Evolutionary conservation across 1,284 basidiomycete genomes (phyloP).

Genomic region (Tremellales sp.): DNA sequence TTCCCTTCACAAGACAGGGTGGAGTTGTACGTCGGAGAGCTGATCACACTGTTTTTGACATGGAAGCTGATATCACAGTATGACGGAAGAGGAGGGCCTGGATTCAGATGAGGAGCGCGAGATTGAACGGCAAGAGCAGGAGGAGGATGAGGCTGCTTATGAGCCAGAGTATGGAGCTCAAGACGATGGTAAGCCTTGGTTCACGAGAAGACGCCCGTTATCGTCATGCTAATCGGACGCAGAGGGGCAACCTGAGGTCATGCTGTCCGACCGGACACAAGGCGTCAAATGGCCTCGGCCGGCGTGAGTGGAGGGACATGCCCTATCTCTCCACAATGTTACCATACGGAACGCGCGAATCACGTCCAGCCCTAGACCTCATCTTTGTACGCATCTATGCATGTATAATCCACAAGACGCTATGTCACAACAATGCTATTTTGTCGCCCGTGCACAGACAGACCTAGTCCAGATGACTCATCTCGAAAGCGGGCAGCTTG

Average conservation of each 20-base stretch:
- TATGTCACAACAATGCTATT: too few relatives aligned
- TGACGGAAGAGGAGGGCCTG: constrained; percentile 53
- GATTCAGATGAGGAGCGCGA: constrained; percentile 61
- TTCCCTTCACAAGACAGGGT: constrained; percentile 43
- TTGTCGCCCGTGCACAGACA: background rate
- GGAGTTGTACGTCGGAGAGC: constrained; percentile 37
- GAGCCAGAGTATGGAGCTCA: constrained; percentile 31
- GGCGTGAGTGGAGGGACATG: too few relatives aligned
- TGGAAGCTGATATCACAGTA: constrained; percentile 5
- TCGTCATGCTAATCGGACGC: background rate
- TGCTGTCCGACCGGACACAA: constrained; percentile 7
- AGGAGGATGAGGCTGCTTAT: constrained; percentile 50
- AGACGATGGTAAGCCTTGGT: constrained; percentile 14
- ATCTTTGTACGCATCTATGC: background rate
- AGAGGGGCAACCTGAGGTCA: constrained; percentile 11
- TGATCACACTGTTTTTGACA: background rate
- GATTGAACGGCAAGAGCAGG: constrained; percentile 44
- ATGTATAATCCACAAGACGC: background rate
- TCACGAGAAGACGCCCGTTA: too few relatives aligned
- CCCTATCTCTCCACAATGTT: too few relatives aligned
- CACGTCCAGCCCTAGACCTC: too few relatives aligned
- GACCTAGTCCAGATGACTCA: constrained; percentile 23
- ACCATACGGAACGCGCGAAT: too few relatives aligned
- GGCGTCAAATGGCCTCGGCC: constrained; percentile 26
- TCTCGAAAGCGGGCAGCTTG: constrained; percentile 38